Evolutionary conservation across 805 yeast species (phyloP).

Genomic region (Myxozyma nipponensis): DNA sequence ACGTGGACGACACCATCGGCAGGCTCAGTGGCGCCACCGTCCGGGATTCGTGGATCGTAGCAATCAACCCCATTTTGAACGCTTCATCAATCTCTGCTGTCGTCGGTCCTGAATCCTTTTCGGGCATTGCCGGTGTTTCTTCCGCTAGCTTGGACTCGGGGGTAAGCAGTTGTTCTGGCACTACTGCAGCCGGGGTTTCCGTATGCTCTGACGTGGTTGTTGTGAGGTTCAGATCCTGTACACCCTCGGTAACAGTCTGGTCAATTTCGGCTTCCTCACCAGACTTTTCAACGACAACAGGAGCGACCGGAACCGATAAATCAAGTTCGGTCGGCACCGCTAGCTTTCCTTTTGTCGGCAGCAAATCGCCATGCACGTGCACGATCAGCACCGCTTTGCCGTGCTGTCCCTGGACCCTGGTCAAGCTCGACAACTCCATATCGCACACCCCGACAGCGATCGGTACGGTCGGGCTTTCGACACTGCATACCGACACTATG

Average conservation of each 20-base stretch:
- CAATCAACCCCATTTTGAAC: constrained; percentile 65
- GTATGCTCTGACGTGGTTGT: constrained; percentile 10
- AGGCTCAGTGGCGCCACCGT: constrained; percentile 40
- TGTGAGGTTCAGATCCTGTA: constrained; percentile 1
- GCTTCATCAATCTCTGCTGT: constrained; percentile 67
- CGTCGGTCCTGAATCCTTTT: constrained; percentile 4
- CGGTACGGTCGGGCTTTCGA: constrained; percentile 55
- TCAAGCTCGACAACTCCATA: constrained; percentile 45
- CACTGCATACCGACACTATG: constrained; percentile 68
- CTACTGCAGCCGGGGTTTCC: constrained; percentile 4
- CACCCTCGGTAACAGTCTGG: constrained; percentile 15
- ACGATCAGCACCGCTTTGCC: constrained; percentile 77
- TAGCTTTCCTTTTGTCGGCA: constrained; percentile 45
- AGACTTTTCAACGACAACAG: constrained; percentile 13
- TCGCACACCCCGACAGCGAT: constrained; percentile 68
- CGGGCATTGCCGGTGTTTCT: constrained; percentile 1
- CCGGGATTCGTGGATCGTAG: constrained; percentile 55
- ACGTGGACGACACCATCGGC: constrained; percentile 70
- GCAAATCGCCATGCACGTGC: constrained; percentile 66
- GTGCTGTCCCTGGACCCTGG: constrained; percentile 45
- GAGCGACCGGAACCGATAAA: constrained; percentile 24
- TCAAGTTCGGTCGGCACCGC: constrained; percentile 44
- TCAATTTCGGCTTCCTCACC: constrained; percentile 18
- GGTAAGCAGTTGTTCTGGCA: background rate
- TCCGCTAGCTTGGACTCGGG: background rate